These are phyloP conservation scores for Beta lomatogona DNA, from an alignment of 179 eudicot genomes.

Conservation along the genomic window DNA sequence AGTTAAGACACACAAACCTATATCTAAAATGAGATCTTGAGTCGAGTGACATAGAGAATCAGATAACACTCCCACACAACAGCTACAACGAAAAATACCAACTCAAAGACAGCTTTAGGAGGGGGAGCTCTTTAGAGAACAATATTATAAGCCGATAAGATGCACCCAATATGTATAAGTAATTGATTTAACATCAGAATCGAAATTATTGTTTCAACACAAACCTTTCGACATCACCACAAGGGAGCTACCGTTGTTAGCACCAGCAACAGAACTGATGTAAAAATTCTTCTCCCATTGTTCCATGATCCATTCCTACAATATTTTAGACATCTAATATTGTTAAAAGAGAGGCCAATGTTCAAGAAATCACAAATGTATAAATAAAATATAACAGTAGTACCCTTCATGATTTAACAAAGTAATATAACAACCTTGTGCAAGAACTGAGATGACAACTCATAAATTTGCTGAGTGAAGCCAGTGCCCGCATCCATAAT, in stretches of 20 bases:
- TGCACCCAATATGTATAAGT: neutral
- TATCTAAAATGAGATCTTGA: too few relatives aligned
- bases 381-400: neutral
- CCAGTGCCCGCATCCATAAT: slow-evolving; percentile 93
- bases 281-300: slow-evolving; percentile 85
- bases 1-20: too few relatives aligned
- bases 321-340: slow-evolving; percentile 1
- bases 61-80: too few relatives aligned
- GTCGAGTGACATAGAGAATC: too few relatives aligned
- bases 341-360: neutral
- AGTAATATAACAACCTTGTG: slow-evolving; percentile 48
- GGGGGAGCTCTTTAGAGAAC: neutral
- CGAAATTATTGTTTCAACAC: slow-evolving; percentile 14
- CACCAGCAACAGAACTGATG: slow-evolving; percentile 78
- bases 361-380: neutral
- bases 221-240: slow-evolving; percentile 89
- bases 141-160: neutral
- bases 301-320: slow-evolving; percentile 86
- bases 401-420: neutral
- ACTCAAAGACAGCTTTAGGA: too few relatives aligned
- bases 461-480: slow-evolving; percentile 66
- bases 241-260: slow-evolving; percentile 74
- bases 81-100: too few relatives aligned
- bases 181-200: too few relatives aligned
- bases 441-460: slow-evolving; percentile 69